phyloP scores from a whole-genome alignment of 371 early-diverging fungal genomes.

The Apophysomyces trapeziformis region DNA sequence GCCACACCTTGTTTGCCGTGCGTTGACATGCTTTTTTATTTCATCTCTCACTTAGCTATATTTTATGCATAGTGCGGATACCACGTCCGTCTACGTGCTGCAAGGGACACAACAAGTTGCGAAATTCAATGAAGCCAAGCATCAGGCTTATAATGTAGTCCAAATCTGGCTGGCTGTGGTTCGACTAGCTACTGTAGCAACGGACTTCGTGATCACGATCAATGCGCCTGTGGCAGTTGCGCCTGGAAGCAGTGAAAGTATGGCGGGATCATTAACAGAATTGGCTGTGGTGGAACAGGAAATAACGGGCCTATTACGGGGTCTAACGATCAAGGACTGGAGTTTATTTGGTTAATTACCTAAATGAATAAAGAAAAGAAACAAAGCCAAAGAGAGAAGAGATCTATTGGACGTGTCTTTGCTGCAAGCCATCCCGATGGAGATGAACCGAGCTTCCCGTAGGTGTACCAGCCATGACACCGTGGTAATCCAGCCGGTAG shows the following conservation, averaged over 20 bases:
- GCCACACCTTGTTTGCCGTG: constrained; percentile 61
- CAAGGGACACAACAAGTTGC: constrained; percentile 69
- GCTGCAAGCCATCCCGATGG: constrained; percentile 41
- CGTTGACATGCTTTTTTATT: constrained; percentile 20
- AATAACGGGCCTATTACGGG: neutral
- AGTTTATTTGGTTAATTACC: neutral
- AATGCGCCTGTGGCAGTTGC: constrained; percentile 67
- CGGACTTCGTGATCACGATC: constrained; percentile 76
- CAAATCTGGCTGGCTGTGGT: constrained; percentile 71
- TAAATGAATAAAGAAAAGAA: neutral
- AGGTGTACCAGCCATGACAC: constrained; percentile 53
- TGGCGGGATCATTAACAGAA: neutral
- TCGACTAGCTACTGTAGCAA: constrained; percentile 61
- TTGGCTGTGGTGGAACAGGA: neutral
- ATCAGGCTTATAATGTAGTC: constrained; percentile 60
- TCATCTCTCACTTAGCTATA: neutral
- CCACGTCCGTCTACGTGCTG: constrained; percentile 34
- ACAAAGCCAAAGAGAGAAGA: neutral
- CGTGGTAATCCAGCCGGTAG: constrained; percentile 53
- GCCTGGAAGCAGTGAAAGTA: constrained; percentile 37
- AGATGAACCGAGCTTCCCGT: constrained; percentile 51
- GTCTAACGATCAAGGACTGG: neutral
- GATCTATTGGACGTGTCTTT: constrained; percentile 23
- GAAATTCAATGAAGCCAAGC: constrained; percentile 69
- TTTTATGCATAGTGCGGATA: constrained; percentile 13